A percentile compares a stretch with the other conserved stretches of the same genome.
These are phyloP conservation scores for Fusarium protoensiforme DNA, from an alignment of 2,329 filamentous ascomycete genomes.

Conservation along the genomic window DNA sequence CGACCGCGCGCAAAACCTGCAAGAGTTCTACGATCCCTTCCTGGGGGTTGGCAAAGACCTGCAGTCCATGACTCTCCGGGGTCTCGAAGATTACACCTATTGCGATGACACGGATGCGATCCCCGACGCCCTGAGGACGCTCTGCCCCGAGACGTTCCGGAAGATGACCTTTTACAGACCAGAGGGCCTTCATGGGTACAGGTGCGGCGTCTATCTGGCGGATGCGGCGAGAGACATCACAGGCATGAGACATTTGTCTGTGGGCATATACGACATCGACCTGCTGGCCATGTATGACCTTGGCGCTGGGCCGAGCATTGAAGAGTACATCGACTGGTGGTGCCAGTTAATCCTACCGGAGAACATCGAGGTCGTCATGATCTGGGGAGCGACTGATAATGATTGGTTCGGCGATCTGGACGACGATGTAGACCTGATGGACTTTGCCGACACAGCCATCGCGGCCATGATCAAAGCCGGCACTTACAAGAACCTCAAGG, in stretches of 20 bases:
- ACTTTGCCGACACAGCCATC: slow-evolving; percentile 5
- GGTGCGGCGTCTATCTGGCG: not conserved
- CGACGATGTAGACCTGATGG: not conserved
- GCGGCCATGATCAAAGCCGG: slow-evolving; percentile 9
- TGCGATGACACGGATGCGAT: not conserved
- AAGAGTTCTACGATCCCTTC: not conserved
- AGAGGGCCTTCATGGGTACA: not conserved
- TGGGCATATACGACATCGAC: slow-evolving; percentile 1
- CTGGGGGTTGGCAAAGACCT: not conserved
- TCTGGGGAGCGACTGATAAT: not conserved
- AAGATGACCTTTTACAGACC: slow-evolving; percentile 20
- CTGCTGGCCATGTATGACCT: not conserved
- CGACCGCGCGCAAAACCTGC: not conserved
- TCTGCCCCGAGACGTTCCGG: not conserved
- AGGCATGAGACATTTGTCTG: not conserved
- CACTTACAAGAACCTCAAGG: not conserved
- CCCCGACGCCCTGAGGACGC: not conserved
- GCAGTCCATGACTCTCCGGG: slow-evolving; percentile 1
- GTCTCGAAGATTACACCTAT: not conserved
- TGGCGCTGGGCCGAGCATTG: not conserved
- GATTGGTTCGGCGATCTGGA: fast-evolving
- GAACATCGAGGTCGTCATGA: slow-evolving; percentile 9
- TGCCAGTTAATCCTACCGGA: not conserved
- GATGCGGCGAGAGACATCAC: fast-evolving
- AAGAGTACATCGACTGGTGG: not conserved